Percentiles rank a stretch among this genome's conserved stretches.
phyloP scores from a whole-genome alignment of 495 filamentous ascomycete species.

The Penicillium riverlandense region DNA sequence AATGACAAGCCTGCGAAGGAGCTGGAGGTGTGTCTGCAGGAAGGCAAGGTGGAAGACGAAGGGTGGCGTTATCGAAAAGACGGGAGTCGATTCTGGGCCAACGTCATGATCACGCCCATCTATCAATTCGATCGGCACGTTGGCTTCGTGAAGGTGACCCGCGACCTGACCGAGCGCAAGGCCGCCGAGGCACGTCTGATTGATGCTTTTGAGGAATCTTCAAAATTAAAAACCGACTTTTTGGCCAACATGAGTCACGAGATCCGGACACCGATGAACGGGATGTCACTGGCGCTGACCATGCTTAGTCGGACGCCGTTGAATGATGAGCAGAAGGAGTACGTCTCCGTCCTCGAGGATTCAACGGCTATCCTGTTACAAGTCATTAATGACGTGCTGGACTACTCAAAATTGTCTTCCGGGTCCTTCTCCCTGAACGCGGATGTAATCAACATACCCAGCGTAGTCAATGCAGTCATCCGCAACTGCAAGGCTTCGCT shows the following conservation, averaged over 20 bases:
- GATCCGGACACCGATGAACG: conserved; percentile 73
- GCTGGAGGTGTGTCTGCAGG: conserved; percentile 48
- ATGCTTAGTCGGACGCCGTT: conserved; percentile 62
- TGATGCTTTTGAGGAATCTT: conserved; percentile 57
- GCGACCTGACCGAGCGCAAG: conserved; percentile 56
- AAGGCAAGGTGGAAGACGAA: conserved; percentile 57
- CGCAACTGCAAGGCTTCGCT: conserved; percentile 46
- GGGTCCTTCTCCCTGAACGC: conserved; percentile 73
- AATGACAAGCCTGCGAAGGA: conserved; percentile 48
- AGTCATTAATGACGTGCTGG: conserved; percentile 85
- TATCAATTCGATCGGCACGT: conserved; percentile 50
- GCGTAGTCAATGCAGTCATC: conserved; percentile 46
- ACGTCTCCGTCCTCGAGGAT: conserved; percentile 68
- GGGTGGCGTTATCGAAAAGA: conserved; percentile 60
- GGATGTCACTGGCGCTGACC: conserved; percentile 70
- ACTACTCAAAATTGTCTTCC: conserved; percentile 82
- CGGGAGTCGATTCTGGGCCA: conserved; percentile 58
- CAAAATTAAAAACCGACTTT: conserved; percentile 59
- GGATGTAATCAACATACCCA: conserved; percentile 61
- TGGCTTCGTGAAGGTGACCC: conserved; percentile 59
- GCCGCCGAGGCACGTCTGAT: conserved; percentile 51
- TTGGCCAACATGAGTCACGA: conserved; percentile 85
- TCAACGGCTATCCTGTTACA: conserved; percentile 77
- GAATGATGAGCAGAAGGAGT: conserved; percentile 62
- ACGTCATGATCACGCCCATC: conserved; percentile 57